Evolutionary conservation across 2,329 filamentous ascomycete species (phyloP), one percentile per base, ranked within the genome.

Genomic region (Phaeosphaeriaceae sp.): DNA sequence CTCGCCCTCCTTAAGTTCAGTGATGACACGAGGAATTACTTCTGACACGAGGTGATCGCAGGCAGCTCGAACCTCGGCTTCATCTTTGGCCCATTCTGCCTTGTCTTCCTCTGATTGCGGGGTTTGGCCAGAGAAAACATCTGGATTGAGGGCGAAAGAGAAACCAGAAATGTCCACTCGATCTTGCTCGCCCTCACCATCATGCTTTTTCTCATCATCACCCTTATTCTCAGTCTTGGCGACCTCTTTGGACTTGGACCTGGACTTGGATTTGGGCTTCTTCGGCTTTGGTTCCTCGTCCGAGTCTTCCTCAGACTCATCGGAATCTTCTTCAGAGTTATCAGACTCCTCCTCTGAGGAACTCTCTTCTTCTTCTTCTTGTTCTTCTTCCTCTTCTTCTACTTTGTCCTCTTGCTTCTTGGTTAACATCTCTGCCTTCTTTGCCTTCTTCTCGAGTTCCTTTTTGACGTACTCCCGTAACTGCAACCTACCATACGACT

Each of bases 101-200:
- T 94, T 96, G 73, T 99, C 94, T 59, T 89, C 90, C 4, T 94
- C 88, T 0, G 90, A 94, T 74, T 96, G 90, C 30, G 94, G 92
- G 44, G 85, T 80, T 74, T 97, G 94, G 43, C 92, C 93, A 66
- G 91, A 96, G 81, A 93, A 97, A 26, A 91, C 91, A 73, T 99
- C 94, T 4, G 94, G 92, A 77, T 99, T 99, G 43, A 99, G 83
- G 6, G 90, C 81, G 65, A 97, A 92, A 38, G 86, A 82, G 80
- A 97, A 99, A 63, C 88, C 85, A 35, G 90, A 90, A 50, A 96
- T 86, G 65, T 97, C 92, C 30, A 96, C 88, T 46, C 87, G 85
- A 56, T 90, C 87, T 64, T 85, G 82, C 52, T 78, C 73, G 2
- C 48, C 21, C 13, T 58, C 53, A 38, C 45, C 50, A 1, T 43